Evolutionary conservation across 1,139 yeast species (phyloP), one percentile per base, ranked within the genome.

Genomic region (Pichia sp.): DNA sequence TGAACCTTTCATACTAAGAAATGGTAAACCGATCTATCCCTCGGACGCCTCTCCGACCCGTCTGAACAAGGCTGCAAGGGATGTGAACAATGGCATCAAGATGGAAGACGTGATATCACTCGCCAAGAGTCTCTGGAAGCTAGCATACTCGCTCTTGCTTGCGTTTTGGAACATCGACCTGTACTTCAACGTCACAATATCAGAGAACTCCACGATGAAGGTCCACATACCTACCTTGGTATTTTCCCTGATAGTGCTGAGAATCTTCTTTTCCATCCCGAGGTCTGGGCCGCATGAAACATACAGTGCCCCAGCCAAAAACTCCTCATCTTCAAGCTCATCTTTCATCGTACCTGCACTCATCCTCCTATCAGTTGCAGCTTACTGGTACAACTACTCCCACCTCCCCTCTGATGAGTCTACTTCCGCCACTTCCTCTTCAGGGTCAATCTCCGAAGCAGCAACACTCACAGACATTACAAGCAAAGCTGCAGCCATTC

Each of bases 221-320:
- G 10, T 67, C 5, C 71, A 67, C 54, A 55, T 66, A n/a, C 71
- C 71, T 12, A 52, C 65, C 2, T 20, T 62, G 9, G 27, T 59
- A 1, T 17, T 59, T 7, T 52, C 50, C 1, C 10, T 63, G 1
- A 16, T 60, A 6, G n/a, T 27, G 6, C 4, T 57, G 0, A 56
- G 53, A 44, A 4, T 58, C 1, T 7, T 53, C 6, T 43, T 38
- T 16, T 50, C 52, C 9, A 27, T 49, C 20, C 8, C 38, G 12
- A 49, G 44, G 12, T 49, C 56, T 5, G 33, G 38, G 6, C 16
- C 20, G 6, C 38, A 31, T 7, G 48, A 50, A 29, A 43, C 50
- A 6, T 49, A 30, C 36, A 30, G 48, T 12, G 12, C 31, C 10
- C 17, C 31, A 6, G 27, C 40, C 10, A 33, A 29, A 14, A 12